A percentile compares a stretch with the other conserved stretches of the same genome.
Conservation (phyloP, 768 basidiomycete species). For the Auricularia sp. region DNA sequence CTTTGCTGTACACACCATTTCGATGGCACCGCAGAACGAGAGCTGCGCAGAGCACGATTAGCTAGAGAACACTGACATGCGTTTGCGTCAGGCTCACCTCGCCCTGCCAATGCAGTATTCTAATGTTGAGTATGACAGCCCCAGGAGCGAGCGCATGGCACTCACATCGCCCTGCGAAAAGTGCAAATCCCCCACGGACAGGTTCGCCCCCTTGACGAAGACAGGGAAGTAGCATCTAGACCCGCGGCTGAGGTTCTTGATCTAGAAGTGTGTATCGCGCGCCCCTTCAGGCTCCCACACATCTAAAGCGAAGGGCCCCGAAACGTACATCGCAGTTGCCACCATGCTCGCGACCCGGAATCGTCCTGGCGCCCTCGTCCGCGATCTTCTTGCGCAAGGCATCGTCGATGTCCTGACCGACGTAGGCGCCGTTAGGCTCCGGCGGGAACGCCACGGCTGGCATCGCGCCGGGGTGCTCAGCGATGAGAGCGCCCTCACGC, state of each 20-base stretch:
- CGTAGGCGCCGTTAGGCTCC: slow-evolving; percentile 47
- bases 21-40: slow-evolving; percentile 69
- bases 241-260: slow-evolving; percentile 58
- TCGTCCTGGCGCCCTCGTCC: slow-evolving; percentile 60
- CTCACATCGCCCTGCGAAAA: slow-evolving; percentile 67
- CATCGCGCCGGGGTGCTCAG: slow-evolving; percentile 37
- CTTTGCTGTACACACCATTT: slow-evolving; percentile 39
- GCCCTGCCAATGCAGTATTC: no score
- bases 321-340: slow-evolving; percentile 60
- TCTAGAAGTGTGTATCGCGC: slow-evolving; percentile 29
- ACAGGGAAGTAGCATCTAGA: slow-evolving; percentile 72
- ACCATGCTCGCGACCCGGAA: slow-evolving; percentile 72
- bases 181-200: slow-evolving; percentile 71
- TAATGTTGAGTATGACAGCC: no score
- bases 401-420: slow-evolving; percentile 52
- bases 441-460: slow-evolving; percentile 64
- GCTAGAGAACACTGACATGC: slow-evolving; percentile 9
- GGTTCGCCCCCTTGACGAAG: slow-evolving; percentile 63
- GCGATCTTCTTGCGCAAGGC: slow-evolving; percentile 44
- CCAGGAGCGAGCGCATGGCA: no score
- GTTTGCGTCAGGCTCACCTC: no score
- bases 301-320: not conserved
- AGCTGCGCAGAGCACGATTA: slow-evolving; percentile 29
- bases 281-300: not conserved
- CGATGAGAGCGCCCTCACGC: slow-evolving; percentile 58